These are phyloP conservation scores for Exsudoporus frostii DNA, from an alignment of 768 basidiomycete species.

Conservation along the genomic window DNA sequence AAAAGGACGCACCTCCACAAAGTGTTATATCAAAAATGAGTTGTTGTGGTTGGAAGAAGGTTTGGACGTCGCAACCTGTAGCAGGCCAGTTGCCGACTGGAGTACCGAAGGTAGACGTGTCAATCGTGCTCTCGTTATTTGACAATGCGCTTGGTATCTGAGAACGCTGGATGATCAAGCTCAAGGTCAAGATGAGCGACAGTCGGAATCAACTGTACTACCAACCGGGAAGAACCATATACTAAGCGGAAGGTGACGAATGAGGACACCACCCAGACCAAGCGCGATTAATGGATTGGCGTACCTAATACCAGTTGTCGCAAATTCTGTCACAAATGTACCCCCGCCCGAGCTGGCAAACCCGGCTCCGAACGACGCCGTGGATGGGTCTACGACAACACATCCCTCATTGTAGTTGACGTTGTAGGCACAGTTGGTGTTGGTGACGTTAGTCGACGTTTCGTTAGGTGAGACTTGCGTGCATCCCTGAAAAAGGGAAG, in stretches of 20 bases:
- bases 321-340: conserved; percentile 72
- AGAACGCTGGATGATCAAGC: conserved; percentile 23
- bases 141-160: conserved; percentile 48
- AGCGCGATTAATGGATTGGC: conserved; percentile 26
- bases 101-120: conserved; percentile 58
- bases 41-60: conserved; percentile 59
- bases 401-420: conserved; percentile 66
- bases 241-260: conserved; percentile 6
- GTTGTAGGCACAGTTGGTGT: conserved; percentile 56
- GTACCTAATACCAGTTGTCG: conserved; percentile 60
- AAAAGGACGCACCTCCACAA: conserved; percentile 49
- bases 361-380: conserved; percentile 58
- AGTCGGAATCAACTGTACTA: neutral
- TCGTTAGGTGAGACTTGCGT: conserved; percentile 47
- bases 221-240: conserved; percentile 33
- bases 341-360: conserved; percentile 71
- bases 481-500: conserved; percentile 41
- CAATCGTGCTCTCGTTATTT: conserved; percentile 46
- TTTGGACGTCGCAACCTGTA: conserved; percentile 48
- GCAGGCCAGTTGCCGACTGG: conserved; percentile 69
- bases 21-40: conserved; percentile 75
- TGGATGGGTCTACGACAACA: conserved; percentile 50
- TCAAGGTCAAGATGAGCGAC: neutral
- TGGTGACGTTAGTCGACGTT: conserved; percentile 49
- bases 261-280: neutral